phyloP scores from a whole-genome alignment of 345 rosid species.

The Arabidopsis thaliana region DNA sequence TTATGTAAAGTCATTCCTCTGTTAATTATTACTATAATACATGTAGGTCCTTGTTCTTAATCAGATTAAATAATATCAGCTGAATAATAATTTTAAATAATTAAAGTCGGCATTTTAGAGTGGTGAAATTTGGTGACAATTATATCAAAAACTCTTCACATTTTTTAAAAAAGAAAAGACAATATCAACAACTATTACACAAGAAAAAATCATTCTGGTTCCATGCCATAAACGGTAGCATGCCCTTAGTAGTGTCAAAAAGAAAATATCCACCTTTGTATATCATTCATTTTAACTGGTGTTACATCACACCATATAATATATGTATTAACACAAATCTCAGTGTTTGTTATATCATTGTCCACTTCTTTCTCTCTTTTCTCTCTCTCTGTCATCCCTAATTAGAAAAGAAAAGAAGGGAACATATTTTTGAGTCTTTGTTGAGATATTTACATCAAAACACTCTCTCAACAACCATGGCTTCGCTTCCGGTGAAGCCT shows the following conservation, averaged over 20 bases:
- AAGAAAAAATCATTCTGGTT: no score
- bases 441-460: slow-evolving; percentile 27
- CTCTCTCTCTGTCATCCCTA: slow-evolving; percentile 8
- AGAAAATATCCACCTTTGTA: no score
- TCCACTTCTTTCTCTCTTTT: slow-evolving; percentile 1
- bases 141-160: no score
- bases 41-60: slow-evolving; percentile 37
- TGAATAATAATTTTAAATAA: neutral
- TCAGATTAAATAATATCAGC: slow-evolving; percentile 11
- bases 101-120: slow-evolving; percentile 1
- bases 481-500: slow-evolving; percentile 40
- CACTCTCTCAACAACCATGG: slow-evolving; percentile 35
- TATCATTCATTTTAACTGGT: no score
- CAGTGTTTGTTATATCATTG: slow-evolving; percentile 21
- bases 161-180: no score
- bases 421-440: slow-evolving; percentile 24
- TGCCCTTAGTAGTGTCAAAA: no score
- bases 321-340: neutral
- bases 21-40: slow-evolving; percentile 29
- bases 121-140: neutral
- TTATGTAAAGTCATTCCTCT: slow-evolving; percentile 36
- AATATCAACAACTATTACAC: no score
- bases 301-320: no score
- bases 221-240: no score
- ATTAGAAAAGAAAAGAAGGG: slow-evolving; percentile 20